phyloP scores from a whole-genome alignment of 2,329 filamentous ascomycete genomes.

The Talaromyces pinophilus region DNA sequence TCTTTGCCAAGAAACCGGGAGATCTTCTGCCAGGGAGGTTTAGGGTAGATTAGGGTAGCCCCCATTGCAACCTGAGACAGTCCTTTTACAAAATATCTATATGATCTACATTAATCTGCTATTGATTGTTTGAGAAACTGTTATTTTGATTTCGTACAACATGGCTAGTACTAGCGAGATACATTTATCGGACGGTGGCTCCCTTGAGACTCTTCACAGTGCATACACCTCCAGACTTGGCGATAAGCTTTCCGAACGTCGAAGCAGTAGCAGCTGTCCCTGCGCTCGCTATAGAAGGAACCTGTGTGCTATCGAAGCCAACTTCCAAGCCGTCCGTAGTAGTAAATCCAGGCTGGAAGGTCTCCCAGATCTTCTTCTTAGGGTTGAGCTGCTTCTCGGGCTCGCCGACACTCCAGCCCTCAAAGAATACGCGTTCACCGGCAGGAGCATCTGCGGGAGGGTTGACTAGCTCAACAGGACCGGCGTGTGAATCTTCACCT shows the following conservation, averaged over 20 bases:
- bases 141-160: constrained; percentile 8
- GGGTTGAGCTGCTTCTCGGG: constrained; percentile 93
- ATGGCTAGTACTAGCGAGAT: background rate
- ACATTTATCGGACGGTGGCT: constrained; percentile 73
- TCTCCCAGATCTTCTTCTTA: constrained; percentile 99
- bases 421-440: constrained; percentile 87
- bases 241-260: constrained; percentile 65
- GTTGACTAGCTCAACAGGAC: constrained; percentile 86
- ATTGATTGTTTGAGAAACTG: background rate
- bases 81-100: background rate
- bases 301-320: constrained; percentile 76
- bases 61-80: background rate
- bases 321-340: constrained; percentile 81
- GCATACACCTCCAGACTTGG: constrained; percentile 75
- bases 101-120: background rate
- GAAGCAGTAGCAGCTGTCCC: constrained; percentile 57
- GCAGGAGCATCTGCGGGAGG: constrained; percentile 77
- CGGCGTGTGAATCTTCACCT: constrained; percentile 82
- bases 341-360: constrained; percentile 91
- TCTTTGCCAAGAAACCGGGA: background rate
- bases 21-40: background rate
- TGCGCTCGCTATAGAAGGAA: constrained; percentile 72
- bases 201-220: constrained; percentile 78
- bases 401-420: constrained; percentile 83
- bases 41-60: background rate